phyloP scores from a whole-genome alignment of 805 yeast species.

The Babjeviella inositovora region DNA sequence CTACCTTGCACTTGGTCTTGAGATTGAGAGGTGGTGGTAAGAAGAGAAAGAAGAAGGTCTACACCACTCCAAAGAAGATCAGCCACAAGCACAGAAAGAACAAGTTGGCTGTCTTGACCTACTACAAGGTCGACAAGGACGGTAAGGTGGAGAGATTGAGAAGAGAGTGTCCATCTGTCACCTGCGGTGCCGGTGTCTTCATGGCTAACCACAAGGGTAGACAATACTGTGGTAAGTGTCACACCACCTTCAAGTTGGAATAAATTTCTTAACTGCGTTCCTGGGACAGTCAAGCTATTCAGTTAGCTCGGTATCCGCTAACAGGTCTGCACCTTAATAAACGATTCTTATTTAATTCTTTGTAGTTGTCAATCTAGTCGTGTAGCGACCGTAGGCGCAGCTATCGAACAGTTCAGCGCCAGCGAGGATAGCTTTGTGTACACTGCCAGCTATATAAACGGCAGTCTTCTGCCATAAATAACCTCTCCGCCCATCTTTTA shows the following conservation, averaged over 20 bases:
- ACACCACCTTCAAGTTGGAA: conserved; percentile 69
- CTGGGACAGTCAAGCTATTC: too few relatives aligned
- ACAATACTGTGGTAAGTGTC: conserved; percentile 99
- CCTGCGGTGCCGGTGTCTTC: conserved; percentile 99
- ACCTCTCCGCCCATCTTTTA: too few relatives aligned
- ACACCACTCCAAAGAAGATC: conserved; percentile 99
- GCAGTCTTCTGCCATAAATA: too few relatives aligned
- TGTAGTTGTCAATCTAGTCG: too few relatives aligned
- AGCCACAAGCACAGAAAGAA: conserved; percentile 99
- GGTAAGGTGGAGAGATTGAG: conserved; percentile 98
- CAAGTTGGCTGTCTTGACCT: conserved; percentile 97
- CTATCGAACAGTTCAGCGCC: too few relatives aligned
- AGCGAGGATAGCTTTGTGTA: too few relatives aligned
- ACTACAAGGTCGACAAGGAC: conserved; percentile 98
- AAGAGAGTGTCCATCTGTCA: conserved; percentile 87
- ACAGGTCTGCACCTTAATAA: too few relatives aligned
- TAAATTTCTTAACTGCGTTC: too few relatives aligned
- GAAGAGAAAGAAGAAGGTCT: conserved; percentile 99
- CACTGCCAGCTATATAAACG: too few relatives aligned
- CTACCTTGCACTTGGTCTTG: conserved; percentile 87
- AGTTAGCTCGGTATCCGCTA: too few relatives aligned
- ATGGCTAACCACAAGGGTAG: conserved; percentile 98
- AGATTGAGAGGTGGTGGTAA: conserved; percentile 99
- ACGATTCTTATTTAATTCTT: too few relatives aligned
- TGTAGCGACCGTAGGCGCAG: too few relatives aligned